phyloP scores from a whole-genome alignment of 805 yeast genomes.

The Vanderwaltozyma tropicalis region DNA sequence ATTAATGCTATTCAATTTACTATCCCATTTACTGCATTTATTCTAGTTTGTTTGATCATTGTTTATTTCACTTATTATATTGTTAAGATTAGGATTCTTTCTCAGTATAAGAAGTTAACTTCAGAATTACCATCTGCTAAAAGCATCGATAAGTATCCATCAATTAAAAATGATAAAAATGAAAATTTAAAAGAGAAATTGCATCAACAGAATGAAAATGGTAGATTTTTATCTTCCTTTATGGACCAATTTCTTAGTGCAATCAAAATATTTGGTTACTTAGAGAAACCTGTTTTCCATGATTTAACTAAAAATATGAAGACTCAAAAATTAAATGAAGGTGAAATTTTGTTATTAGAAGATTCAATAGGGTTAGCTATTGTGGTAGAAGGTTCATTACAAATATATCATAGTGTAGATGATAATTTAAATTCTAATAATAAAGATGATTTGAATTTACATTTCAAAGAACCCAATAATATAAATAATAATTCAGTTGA shows the following conservation, averaged over 20 bases:
- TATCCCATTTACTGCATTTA: slow-evolving; percentile 11
- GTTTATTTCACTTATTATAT: slow-evolving; percentile 12
- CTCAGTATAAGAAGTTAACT: slow-evolving; percentile 19
- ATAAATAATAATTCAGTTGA: background rate
- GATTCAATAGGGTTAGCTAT: slow-evolving; percentile 78
- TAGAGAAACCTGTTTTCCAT: slow-evolving; percentile 83
- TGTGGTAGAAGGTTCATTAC: slow-evolving; percentile 84
- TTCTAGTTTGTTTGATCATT: slow-evolving; percentile 6
- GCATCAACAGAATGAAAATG: slow-evolving; percentile 5
- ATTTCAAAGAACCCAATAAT: background rate
- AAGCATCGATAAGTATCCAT: background rate
- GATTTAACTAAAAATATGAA: slow-evolving; percentile 87
- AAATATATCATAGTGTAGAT: slow-evolving; percentile 51
- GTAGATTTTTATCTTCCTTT: slow-evolving; percentile 42
- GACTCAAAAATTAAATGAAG: slow-evolving; percentile 68
- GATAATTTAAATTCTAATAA: background rate
- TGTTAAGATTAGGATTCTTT: slow-evolving; percentile 16
- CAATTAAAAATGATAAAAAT: background rate
- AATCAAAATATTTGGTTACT: slow-evolving; percentile 85
- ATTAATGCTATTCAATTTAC: slow-evolving; percentile 12
- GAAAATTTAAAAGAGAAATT: slow-evolving; percentile 1
- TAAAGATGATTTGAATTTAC: background rate
- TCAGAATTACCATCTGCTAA: slow-evolving; percentile 6
- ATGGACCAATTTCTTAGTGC: slow-evolving; percentile 85
- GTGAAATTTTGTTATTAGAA: slow-evolving; percentile 65